Evolutionary conservation across 257 asterid species (phyloP), one percentile per base, ranked within the genome.

Genomic region (Dorcoceras hygrometricum): DNA sequence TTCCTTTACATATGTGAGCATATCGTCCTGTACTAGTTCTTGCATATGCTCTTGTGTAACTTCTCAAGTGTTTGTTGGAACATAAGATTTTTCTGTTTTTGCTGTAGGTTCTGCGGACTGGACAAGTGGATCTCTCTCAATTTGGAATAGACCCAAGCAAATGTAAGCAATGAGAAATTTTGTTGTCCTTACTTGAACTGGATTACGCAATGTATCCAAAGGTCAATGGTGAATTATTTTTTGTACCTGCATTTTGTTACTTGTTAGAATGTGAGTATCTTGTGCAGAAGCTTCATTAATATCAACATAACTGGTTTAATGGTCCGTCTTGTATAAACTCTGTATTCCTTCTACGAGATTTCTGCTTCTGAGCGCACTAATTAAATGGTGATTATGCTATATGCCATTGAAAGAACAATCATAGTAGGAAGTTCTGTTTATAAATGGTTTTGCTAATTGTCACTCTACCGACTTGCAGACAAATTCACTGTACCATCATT

Each of bases 111-210:
- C 85, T 92, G 76, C 93, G 96, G 69, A 89, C 96, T 20, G 97
- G 98, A 56, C 98, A 92, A 71, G 81, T 92, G 67, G 97, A 92
- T 78, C 80, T 89, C 69, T 63, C 88, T 71, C 98, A 89, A 74
- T 92, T 92, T 70, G 98, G 98, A 68, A 89, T 92, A 27, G 97
- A 92, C 77, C 95, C 95, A 24, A 84, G 82, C 74, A 80, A 86
- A 73, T 89, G 98, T 87, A 86, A 87, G 95, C 64, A 25, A 43
- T 22, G 16, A 23, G 29, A 66, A 34, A 31, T 63, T 28, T 57
- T 2, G 46, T 25, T 57, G 4, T 29, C 24, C 11, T 62, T 55
- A 51, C 34, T 62, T 51, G 20, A 65, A 48, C 39, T 19, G 25
- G 29, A 50, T 28, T 71, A 46, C 61, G 29, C 28, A 20, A 31